These are phyloP conservation scores for Fusarium nisikadoi DNA, from an alignment of 2,329 filamentous ascomycete genomes.

Conservation along the genomic window DNA sequence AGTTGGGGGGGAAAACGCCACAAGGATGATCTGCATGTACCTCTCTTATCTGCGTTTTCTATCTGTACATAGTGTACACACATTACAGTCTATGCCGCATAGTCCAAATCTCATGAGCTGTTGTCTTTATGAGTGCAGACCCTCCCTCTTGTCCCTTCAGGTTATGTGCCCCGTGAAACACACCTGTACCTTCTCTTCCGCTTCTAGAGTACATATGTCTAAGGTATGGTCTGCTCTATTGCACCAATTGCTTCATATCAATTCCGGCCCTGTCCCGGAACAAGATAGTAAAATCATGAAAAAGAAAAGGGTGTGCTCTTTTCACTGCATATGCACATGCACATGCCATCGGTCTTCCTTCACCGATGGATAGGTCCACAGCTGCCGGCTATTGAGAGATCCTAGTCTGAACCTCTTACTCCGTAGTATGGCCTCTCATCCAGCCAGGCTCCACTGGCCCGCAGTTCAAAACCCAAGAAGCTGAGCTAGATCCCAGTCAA, in stretches of 20 bases:
- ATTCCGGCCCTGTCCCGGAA: neutral
- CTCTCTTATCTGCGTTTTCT: conserved; percentile 10
- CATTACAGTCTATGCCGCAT: neutral
- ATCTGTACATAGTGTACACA: neutral
- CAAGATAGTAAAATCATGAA: neutral
- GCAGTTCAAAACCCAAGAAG: conserved; percentile 11
- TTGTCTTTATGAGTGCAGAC: neutral
- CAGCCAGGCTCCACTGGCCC: conserved; percentile 19
- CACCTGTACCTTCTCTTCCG: neutral
- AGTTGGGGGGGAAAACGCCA: neutral
- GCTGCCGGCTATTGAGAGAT: conserved; percentile 8
- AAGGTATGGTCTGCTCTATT: conserved; percentile 14
- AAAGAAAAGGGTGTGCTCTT: conserved; percentile 1
- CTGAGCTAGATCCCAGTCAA: conserved; percentile 18
- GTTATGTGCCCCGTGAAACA: neutral
- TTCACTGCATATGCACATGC: conserved; percentile 1
- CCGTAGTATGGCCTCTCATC: neutral
- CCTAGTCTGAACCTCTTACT: neutral
- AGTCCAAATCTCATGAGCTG: neutral
- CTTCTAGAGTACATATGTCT: neutral
- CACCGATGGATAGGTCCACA: conserved; percentile 13
- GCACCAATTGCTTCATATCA: conserved; percentile 14
- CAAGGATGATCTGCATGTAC: conserved; percentile 6
- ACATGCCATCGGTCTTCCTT: neutral
- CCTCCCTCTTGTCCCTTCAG: neutral